These are phyloP conservation scores for Sanghuangporus weigelae DNA, from an alignment of 1,284 basidiomycete genomes.

Conservation along the genomic window DNA sequence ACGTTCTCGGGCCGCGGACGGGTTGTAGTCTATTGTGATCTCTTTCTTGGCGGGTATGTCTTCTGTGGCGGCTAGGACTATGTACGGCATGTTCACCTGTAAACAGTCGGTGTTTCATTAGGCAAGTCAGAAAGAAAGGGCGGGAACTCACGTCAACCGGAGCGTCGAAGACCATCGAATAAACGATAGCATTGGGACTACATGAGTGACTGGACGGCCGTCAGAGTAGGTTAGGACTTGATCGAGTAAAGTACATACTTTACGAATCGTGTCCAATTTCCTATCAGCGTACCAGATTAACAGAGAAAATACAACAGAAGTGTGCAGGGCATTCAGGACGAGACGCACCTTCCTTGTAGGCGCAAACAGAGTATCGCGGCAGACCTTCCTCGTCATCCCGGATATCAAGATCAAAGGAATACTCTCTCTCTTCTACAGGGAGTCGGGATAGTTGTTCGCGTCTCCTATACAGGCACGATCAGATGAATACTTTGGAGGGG, in stretches of 20 bases:
- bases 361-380: neutral
- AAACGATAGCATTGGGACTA: constrained; percentile 49
- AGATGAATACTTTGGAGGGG: neutral
- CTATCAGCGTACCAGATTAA: neutral
- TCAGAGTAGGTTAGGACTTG: neutral
- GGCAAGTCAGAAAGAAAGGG: no score
- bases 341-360: neutral
- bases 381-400: neutral
- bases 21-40: constrained; percentile 61
- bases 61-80: constrained; percentile 48
- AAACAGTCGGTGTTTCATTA: neutral
- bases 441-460: neutral
- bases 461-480: neutral
- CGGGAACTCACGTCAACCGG: constrained; percentile 43
- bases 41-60: constrained; percentile 48
- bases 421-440: neutral
- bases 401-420: constrained; percentile 5
- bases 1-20: constrained; percentile 24
- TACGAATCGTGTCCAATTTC: constrained; percentile 11
- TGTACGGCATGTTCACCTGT: constrained; percentile 53
- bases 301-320: neutral
- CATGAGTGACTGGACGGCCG: constrained; percentile 52
- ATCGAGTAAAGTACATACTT: neutral
- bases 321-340: neutral
- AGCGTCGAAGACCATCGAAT: constrained; percentile 54